Evolutionary conservation across 208 protist genomes (phyloP), one percentile per base, ranked within the genome.

Genomic region (Acanthamoeba healyi): DNA sequence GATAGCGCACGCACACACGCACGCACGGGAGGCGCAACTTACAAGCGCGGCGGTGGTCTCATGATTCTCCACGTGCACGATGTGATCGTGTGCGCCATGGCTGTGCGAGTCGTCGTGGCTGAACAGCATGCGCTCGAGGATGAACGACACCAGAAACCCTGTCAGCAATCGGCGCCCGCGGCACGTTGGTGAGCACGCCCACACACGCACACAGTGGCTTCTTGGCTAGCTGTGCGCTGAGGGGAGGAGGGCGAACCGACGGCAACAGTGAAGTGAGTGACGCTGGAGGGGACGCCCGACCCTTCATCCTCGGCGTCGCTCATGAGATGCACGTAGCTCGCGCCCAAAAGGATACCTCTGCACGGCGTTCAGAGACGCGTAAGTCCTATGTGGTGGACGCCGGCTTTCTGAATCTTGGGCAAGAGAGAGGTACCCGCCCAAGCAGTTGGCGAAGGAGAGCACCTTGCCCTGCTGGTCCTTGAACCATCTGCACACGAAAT

Each of bases 401-500:
- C 6, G 49, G n/a, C n/a, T n/a, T n/a, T n/a, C n/a, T n/a, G n/a
- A n/a, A n/a, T n/a, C n/a, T n/a, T n/a, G n/a, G n/a, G n/a, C n/a
- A n/a, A n/a, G n/a, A n/a, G n/a, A n/a, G n/a, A n/a, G n/a, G 61
- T 70, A 70, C 61, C 26, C 61, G 19, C 61, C 61, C 14, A 70
- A 24, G 61, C 61, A 70, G 22, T 70, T 70, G 61, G 61, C 61
- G 29, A 70, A 34, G 10, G 61, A 70, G 14, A 70, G 29, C 61
- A 34, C 61, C 29, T 26, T 70, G 7, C 61, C 61, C n/a, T 54
- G 49, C 6, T 34, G 61, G 14, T 70, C 61, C 14, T 7, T 7
- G 61, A 70, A 70, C 61, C 61, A 70, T 70, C 61, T 70, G 15
- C n/a, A n/a, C n/a, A n/a, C n/a, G n/a, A n/a, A n/a, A n/a, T n/a